A percentile compares a stretch with the other conserved stretches of the same genome.
Evolutionary conservation across 2,329 filamentous ascomycete species (phyloP).

Genomic region (Sclerotinia trifoliorum): DNA sequence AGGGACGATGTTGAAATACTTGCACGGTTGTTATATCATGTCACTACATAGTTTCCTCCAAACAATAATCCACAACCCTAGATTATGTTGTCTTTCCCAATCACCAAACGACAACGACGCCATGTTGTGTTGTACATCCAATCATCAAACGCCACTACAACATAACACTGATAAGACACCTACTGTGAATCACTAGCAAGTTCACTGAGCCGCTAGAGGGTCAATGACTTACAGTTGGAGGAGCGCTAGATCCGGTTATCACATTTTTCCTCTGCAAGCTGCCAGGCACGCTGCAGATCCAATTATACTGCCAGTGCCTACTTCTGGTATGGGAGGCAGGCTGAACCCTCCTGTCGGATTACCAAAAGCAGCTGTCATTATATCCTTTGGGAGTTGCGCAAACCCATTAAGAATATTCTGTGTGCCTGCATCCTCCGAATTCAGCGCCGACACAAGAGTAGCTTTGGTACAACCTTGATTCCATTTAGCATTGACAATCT

Average conservation of each 20-base stretch:
- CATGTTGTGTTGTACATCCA: not conserved
- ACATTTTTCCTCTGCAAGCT: slow-evolving; percentile 23
- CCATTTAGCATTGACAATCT: not conserved
- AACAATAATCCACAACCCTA: not conserved
- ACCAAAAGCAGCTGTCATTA: slow-evolving; percentile 47
- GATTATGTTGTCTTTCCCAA: not conserved
- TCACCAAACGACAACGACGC: slow-evolving; percentile 4
- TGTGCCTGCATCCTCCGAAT: slow-evolving; percentile 51
- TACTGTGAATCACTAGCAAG: not conserved
- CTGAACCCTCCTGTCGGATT: slow-evolving; percentile 26
- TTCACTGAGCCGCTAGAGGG: not conserved
- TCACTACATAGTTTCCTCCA: not conserved
- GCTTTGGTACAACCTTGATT: slow-evolving; percentile 48
- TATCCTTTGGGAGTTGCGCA: slow-evolving; percentile 44
- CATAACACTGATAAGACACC: not conserved
- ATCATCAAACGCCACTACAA: not conserved
- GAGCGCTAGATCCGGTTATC: not conserved
- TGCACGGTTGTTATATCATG: not conserved
- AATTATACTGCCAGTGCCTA: slow-evolving; percentile 45
- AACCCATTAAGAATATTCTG: slow-evolving; percentile 48
- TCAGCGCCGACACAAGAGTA: slow-evolving; percentile 50
- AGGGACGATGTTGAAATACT: not conserved
- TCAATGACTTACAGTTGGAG: slow-evolving; percentile 1
- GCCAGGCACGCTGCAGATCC: slow-evolving; percentile 44
- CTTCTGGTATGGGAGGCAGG: slow-evolving; percentile 37